Percentiles rank a stretch among this genome's conserved stretches.
These are phyloP conservation scores for Thalassiosira hispida DNA, from an alignment of 352 stramenopile species.

Conservation along the genomic window DNA sequence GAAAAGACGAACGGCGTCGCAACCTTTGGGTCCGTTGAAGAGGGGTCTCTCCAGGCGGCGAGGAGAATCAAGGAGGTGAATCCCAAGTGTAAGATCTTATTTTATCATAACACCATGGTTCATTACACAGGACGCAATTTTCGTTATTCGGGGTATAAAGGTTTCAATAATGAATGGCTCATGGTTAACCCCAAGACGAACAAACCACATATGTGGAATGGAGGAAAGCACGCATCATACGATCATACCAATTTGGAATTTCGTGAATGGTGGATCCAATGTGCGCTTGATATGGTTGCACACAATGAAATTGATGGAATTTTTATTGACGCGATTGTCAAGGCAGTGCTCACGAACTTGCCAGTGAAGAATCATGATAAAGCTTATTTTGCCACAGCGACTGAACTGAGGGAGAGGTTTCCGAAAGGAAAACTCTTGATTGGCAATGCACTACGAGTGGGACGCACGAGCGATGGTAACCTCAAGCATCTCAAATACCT, in stretches of 20 bases:
- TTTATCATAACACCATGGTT: slow-evolving; percentile 53
- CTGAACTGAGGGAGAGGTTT: slow-evolving; percentile 31
- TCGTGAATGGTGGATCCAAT: slow-evolving; percentile 50
- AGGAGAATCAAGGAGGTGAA: slow-evolving; percentile 37
- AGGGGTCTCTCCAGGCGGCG: slow-evolving; percentile 31
- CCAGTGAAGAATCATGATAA: slow-evolving; percentile 1
- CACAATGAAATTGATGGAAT: slow-evolving; percentile 50
- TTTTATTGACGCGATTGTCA: slow-evolving; percentile 47
- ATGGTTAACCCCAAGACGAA: slow-evolving; percentile 15
- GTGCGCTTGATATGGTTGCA: slow-evolving; percentile 36
- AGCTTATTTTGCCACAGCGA: slow-evolving; percentile 40
- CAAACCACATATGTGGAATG: slow-evolving; percentile 28
- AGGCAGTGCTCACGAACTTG: slow-evolving; percentile 3
- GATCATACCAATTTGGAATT: slow-evolving; percentile 28
- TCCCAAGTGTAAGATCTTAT: slow-evolving; percentile 42
- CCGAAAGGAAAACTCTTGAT: slow-evolving; percentile 41
- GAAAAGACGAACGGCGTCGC: slow-evolving; percentile 43
- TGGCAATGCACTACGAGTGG: slow-evolving; percentile 40
- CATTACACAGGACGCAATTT: slow-evolving; percentile 41
- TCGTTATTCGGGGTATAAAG: slow-evolving; percentile 38
- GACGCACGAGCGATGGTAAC: too few species aligned
- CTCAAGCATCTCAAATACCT: slow-evolving; percentile 46
- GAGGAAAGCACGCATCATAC: slow-evolving; percentile 27
- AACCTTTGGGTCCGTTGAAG: slow-evolving; percentile 29
- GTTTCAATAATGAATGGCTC: slow-evolving; percentile 34